These are phyloP conservation scores for Scolecobasidium constrictum DNA, from an alignment of 2,329 filamentous ascomycete species.

Conservation along the genomic window DNA sequence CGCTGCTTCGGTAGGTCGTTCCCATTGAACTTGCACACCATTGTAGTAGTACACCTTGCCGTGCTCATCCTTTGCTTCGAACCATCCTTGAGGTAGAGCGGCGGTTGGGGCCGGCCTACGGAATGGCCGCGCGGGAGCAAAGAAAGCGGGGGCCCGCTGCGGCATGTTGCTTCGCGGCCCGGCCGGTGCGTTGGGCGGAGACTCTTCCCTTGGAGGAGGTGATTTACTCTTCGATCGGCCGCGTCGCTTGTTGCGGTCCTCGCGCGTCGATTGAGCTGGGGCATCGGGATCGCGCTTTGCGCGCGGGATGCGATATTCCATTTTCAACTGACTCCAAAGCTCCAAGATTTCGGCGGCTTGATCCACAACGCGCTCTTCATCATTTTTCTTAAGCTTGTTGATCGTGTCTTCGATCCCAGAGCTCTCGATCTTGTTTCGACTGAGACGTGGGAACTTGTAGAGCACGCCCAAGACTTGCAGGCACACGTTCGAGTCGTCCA, in stretches of 20 bases:
- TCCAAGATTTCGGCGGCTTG: slow-evolving; percentile 63
- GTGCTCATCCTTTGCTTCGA: slow-evolving; percentile 56
- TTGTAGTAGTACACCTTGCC: slow-evolving; percentile 82
- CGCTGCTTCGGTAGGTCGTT: slow-evolving; percentile 60
- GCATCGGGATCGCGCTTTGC: slow-evolving; percentile 70
- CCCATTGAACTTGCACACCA: slow-evolving; percentile 67
- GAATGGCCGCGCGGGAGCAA: slow-evolving; percentile 37
- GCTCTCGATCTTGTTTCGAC: slow-evolving; percentile 92
- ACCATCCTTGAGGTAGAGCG: slow-evolving; percentile 77
- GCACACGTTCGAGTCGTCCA: slow-evolving; percentile 80
- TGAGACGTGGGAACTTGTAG: slow-evolving; percentile 77
- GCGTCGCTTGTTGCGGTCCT: slow-evolving; percentile 44
- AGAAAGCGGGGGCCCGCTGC: slow-evolving; percentile 49
- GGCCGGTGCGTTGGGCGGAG: slow-evolving; percentile 32
- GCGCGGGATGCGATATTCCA: slow-evolving; percentile 85
- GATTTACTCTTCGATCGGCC: slow-evolving; percentile 40
- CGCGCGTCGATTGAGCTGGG: slow-evolving; percentile 47
- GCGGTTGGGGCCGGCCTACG: slow-evolving; percentile 32
- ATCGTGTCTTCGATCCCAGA: slow-evolving; percentile 87
- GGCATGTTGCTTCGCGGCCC: slow-evolving; percentile 42
- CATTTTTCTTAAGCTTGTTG: slow-evolving; percentile 52
- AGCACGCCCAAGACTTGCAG: slow-evolving; percentile 84
- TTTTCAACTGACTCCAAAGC: slow-evolving; percentile 79
- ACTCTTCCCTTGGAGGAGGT: slow-evolving; percentile 21
- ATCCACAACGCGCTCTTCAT: slow-evolving; percentile 63